Conservation (phyloP, 2,329 filamentous ascomycete genomes). For the Nigrospora sphaerica region DNA sequence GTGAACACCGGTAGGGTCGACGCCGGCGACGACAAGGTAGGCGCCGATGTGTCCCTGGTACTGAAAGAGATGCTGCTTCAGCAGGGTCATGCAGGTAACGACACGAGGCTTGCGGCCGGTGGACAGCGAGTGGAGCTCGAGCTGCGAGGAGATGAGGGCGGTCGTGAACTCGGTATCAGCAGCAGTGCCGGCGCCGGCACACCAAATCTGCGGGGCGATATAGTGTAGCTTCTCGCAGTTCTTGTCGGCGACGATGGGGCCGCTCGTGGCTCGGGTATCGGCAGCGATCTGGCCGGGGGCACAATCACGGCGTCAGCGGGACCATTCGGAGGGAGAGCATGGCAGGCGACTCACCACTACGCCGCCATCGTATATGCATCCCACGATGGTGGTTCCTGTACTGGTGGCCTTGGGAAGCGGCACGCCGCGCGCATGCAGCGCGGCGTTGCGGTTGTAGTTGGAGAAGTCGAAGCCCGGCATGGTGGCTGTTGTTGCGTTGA, state of each 20-base stretch:
- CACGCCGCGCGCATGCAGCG: constrained; percentile 87
- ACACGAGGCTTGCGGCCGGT: constrained; percentile 95
- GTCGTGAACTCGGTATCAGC: constrained; percentile 99
- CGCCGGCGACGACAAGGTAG: constrained; percentile 93
- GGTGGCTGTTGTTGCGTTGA: constrained; percentile 20
- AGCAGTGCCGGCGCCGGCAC: constrained; percentile 92
- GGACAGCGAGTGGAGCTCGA: constrained; percentile 93
- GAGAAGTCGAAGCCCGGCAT: constrained; percentile 99
- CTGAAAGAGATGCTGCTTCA: constrained; percentile 98
- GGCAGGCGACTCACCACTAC: constrained; percentile 64
- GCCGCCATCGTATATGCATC: constrained; percentile 91
- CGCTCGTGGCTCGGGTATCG: constrained; percentile 94
- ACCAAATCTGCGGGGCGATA: constrained; percentile 98
- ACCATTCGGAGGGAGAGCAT: not conserved
- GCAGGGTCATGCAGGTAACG: constrained; percentile 98
- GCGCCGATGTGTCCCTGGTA: constrained; percentile 97
- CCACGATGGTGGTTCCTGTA: constrained; percentile 97
- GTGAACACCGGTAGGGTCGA: constrained; percentile 89
- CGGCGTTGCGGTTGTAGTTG: constrained; percentile 98
- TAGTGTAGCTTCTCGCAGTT: constrained; percentile 99
- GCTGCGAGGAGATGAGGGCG: constrained; percentile 94
- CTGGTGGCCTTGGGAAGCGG: constrained; percentile 96
- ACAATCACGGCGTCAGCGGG: not conserved
- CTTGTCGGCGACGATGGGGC: constrained; percentile 99
- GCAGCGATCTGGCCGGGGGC: constrained; percentile 69